Conservation (phyloP, 2,329 filamentous ascomycete species). For the Arachnomyces sp. region DNA sequence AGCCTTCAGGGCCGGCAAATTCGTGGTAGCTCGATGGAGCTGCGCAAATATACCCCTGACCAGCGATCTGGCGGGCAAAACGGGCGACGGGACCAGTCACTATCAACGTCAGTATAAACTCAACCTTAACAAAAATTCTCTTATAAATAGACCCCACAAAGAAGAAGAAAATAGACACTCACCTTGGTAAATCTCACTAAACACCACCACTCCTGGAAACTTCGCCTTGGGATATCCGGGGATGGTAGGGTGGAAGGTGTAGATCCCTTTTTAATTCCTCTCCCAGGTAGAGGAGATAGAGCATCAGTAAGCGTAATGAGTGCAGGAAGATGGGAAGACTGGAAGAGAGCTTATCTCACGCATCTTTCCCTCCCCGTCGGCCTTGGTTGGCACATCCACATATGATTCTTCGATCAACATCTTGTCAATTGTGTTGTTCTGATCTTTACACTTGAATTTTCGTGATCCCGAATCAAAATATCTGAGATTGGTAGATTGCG, state of each 20-base stretch:
- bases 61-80: constrained; percentile 84
- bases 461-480: too few relatives aligned
- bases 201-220: constrained; percentile 81
- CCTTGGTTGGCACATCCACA: constrained; percentile 53
- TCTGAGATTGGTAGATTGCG: too few relatives aligned
- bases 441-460: too few relatives aligned
- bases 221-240: constrained; percentile 80
- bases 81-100: constrained; percentile 85
- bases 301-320: constrained; percentile 8
- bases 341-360: constrained; percentile 37
- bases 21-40: constrained; percentile 90
- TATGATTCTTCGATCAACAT: constrained; percentile 56
- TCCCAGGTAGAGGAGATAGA: not conserved
- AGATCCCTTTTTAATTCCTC: constrained; percentile 59
- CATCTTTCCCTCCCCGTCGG: constrained; percentile 50
- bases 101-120: constrained; percentile 26
- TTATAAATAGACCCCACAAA: too few relatives aligned
- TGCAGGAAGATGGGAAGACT: not conserved
- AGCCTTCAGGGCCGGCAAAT: constrained; percentile 68
- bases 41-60: constrained; percentile 87
- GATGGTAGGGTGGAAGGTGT: constrained; percentile 78
- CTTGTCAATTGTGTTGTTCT: constrained; percentile 11
- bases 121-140: not conserved
- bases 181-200: constrained; percentile 96
- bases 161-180: too few relatives aligned